Evolutionary conservation across 2,329 filamentous ascomycete species (phyloP), one percentile per base, ranked within the genome.

Genomic region (Pseudogymnoascus sp.): DNA sequence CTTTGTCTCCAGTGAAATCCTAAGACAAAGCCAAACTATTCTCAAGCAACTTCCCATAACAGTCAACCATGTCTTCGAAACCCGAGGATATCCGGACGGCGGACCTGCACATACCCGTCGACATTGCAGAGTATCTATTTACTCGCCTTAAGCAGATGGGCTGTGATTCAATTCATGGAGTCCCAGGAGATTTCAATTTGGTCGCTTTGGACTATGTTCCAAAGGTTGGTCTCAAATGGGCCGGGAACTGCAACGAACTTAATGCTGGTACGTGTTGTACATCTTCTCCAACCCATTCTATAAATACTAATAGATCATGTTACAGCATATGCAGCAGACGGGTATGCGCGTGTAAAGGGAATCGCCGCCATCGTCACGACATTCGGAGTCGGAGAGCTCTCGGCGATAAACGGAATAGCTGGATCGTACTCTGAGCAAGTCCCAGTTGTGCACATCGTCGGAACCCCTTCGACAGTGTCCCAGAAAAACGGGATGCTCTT

Each of bases 151-250:
- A 83, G 67, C 81, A 90, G 72, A 75, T 89, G 37, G 86, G 86
- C 31, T 81, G 89, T 34, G 78, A 81, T 62, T 87, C 85, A 10
- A 77, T 90, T 63, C 86, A 89, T 68, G 87, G 87, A 54, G 76
- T 90, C n/a, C 86, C 87, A 3, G 86, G 86, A 16, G 88, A 91
- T 75, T 91, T 88, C 77, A 91, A 91, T 72, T 80, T 91, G 60
- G 80, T 84, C 14, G 80, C 86, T 7, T 79, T 90, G 23, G 88
- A 90, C 73, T 88, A 87, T 72, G 75, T 90, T 47, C 78, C 81
- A 23, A 78, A 81, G 37, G 77, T 78, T 59, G 82, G 80, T 5
- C 75, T 90, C 39, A 80, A 81, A 69, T 89, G 86, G 86, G 83
- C 88, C 42, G 84, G 84, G 64, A 90, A 86, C 72, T 84, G 85